These are phyloP conservation scores for Citrus medica DNA, from an alignment of 345 rosid species.

Conservation along the genomic window DNA sequence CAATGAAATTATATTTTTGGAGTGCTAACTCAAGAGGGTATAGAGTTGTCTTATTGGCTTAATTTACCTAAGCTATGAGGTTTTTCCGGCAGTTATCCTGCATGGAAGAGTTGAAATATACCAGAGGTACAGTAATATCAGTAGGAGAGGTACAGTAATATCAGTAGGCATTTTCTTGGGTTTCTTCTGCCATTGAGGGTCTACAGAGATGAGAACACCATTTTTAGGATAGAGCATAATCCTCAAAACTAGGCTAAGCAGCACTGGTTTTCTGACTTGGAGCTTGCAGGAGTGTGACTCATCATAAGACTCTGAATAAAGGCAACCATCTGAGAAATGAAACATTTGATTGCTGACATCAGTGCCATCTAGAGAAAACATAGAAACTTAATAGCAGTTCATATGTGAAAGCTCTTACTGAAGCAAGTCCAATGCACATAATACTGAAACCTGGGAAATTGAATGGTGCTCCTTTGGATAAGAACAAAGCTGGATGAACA, in stretches of 20 bases:
- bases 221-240: neutral
- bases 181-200: neutral
- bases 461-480: slow-evolving; percentile 73
- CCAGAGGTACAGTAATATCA: neutral
- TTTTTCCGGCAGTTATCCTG: neutral
- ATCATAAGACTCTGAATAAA: slow-evolving; percentile 69
- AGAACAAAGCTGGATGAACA: slow-evolving; percentile 63
- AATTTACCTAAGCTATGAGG: neutral
- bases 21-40: neutral
- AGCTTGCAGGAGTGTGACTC: slow-evolving; percentile 21
- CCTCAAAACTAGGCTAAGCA: slow-evolving; percentile 16
- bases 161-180: neutral
- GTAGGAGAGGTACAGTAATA: neutral
- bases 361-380: neutral
- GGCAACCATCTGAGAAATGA: slow-evolving; percentile 57
- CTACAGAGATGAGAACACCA: neutral
- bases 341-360: neutral
- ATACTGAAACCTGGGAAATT: slow-evolving; percentile 85
- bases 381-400: too few relatives aligned
- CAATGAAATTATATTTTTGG: neutral
- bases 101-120: neutral
- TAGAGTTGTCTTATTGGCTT: neutral
- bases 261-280: slow-evolving; percentile 13
- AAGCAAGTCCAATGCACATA: slow-evolving; percentile 51
- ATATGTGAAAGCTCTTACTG: slow-evolving; percentile 35